A percentile compares a stretch with the other conserved stretches of the same genome.
Evolutionary conservation across 176 grass and related monocot genomes (phyloP).

Genomic region (Eremochloa ophiuroides): DNA sequence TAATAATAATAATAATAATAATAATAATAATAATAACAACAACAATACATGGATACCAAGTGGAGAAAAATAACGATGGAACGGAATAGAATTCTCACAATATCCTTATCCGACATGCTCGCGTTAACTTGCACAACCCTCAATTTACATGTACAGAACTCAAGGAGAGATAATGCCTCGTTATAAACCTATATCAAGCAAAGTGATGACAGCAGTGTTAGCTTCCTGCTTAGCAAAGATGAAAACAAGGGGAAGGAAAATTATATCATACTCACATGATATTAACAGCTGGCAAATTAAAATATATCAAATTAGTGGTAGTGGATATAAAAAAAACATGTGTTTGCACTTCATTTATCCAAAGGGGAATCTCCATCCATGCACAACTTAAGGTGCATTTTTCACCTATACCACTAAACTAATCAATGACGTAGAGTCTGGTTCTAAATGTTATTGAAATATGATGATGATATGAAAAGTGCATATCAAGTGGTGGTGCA

Average conservation of each 20-base stretch:
- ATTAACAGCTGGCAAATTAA: background rate
- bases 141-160: constrained; percentile 77
- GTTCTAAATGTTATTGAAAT: background rate
- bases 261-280: background rate
- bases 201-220: background rate
- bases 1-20: no score
- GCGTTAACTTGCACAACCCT: constrained; percentile 71
- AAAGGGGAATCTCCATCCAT: background rate
- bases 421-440: background rate
- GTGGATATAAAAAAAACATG: background rate
- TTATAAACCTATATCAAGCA: constrained; percentile 54
- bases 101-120: constrained; percentile 70
- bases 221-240: constrained; percentile 3
- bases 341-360: background rate
- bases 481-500: background rate
- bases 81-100: constrained; percentile 48
- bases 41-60: background rate
- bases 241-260: background rate
- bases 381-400: background rate
- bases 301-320: background rate
- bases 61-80: background rate
- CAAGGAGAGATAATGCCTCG: constrained; percentile 74
- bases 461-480: background rate
- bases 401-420: background rate
- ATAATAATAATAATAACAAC: constrained; percentile 1